Evolutionary conservation across 2,329 filamentous ascomycete genomes (phyloP).

Genomic region (Raffaelea arxii): DNA sequence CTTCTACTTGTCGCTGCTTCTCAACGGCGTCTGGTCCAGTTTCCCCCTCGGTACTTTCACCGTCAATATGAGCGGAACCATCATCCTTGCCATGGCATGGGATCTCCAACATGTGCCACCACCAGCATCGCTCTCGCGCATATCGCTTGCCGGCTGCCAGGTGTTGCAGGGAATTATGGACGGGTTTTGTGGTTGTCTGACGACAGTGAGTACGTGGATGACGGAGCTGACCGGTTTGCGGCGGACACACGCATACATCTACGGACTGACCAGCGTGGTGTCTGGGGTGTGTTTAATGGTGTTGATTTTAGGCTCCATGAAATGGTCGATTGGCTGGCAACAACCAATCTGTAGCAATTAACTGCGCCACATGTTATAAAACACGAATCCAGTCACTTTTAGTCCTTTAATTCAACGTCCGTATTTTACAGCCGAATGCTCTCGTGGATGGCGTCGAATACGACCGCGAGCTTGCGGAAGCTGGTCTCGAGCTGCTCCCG

Average conservation of each 20-base stretch:
- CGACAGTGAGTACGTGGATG: conserved; percentile 60
- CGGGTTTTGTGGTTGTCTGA: conserved; percentile 58
- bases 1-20: conserved; percentile 59
- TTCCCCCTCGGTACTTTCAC: conserved; percentile 84
- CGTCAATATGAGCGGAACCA: conserved; percentile 71
- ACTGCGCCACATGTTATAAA: no score
- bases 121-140: no score
- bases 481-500: no score
- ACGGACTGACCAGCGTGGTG: conserved; percentile 57
- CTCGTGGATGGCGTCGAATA: no score
- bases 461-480: no score
- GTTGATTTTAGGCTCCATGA: no score
- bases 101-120: conserved; percentile 64
- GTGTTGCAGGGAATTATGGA: conserved; percentile 54
- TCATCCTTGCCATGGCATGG: conserved; percentile 64
- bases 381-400: no score
- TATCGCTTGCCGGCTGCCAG: conserved; percentile 52
- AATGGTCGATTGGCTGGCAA: no score
- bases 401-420: no score
- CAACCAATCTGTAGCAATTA: no score
- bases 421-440: no score
- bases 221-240: conserved; percentile 46
- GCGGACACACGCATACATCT: conserved; percentile 50
- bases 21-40: conserved; percentile 56
- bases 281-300: no score